Percentiles rank a stretch among this genome's conserved stretches.
These are phyloP conservation scores for Termitomyces sp. DNA, from an alignment of 768 basidiomycete genomes.

Conservation along the genomic window DNA sequence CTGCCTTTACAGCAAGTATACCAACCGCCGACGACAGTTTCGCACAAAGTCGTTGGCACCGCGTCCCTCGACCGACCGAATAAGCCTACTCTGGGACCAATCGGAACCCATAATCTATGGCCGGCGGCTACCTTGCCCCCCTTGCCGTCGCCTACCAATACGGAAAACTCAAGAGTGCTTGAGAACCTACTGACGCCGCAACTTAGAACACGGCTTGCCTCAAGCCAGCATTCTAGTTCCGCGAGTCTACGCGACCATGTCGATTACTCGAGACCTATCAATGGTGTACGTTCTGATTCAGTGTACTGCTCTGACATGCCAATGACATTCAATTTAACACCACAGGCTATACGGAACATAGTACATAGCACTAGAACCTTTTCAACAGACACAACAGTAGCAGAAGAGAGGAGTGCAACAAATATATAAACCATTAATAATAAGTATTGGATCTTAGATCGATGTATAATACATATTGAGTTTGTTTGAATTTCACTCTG, in stretches of 20 bases:
- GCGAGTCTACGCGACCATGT: constrained; percentile 33
- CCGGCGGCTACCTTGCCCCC: constrained; percentile 20
- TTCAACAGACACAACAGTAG: neutral
- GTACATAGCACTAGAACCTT: constrained; percentile 26
- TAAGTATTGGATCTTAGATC: too few species aligned
- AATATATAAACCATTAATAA: neutral
- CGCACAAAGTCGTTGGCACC: neutral
- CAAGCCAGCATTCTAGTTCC: constrained; percentile 21
- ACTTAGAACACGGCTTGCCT: constrained; percentile 12
- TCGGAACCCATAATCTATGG: constrained; percentile 14
- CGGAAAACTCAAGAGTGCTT: constrained; percentile 21
- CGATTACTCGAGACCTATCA: constrained; percentile 33
- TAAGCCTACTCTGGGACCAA: constrained; percentile 9
- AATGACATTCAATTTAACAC: neutral
- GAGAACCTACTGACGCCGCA: constrained; percentile 26
- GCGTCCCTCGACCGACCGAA: constrained; percentile 10
- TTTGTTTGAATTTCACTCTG: neutral
- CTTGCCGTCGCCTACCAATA: constrained; percentile 21
- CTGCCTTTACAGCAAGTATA: neutral
- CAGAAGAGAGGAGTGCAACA: neutral
- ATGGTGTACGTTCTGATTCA: constrained; percentile 17
- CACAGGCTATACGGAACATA: constrained; percentile 22
- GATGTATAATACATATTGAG: neutral
- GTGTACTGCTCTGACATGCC: neutral
- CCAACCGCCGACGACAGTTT: constrained; percentile 4